These are phyloP conservation scores for Aspergillus caelatus DNA, from an alignment of 2,329 filamentous ascomycete species.

Conservation along the genomic window DNA sequence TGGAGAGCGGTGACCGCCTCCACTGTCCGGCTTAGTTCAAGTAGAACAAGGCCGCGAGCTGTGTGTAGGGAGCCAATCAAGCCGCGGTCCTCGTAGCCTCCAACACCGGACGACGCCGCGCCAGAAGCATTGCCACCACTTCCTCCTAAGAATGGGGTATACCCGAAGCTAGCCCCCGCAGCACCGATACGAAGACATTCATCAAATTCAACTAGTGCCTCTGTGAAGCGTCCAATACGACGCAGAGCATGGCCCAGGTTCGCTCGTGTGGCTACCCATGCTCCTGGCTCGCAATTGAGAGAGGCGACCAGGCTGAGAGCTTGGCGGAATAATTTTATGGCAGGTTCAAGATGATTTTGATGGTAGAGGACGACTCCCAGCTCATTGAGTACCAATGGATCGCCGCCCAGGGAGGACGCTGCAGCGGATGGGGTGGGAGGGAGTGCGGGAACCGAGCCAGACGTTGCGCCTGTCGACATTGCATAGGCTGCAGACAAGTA, in stretches of 20 bases:
- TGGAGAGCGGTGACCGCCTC: slow-evolving; percentile 83
- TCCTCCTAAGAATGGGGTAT: slow-evolving; percentile 63
- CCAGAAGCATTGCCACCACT: slow-evolving; percentile 37
- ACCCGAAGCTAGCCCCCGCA: slow-evolving; percentile 76
- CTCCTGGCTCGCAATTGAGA: slow-evolving; percentile 77
- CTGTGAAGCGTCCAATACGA: slow-evolving; percentile 67
- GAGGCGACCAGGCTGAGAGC: slow-evolving; percentile 78
- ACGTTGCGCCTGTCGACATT: slow-evolving; percentile 48
- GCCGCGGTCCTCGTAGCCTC: slow-evolving; percentile 51
- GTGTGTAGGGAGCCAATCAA: slow-evolving; percentile 51
- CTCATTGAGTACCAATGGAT: slow-evolving; percentile 91
- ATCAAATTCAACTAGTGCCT: slow-evolving; percentile 80
- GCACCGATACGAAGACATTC: slow-evolving; percentile 78
- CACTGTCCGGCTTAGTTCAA: slow-evolving; percentile 73
- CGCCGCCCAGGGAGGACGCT: slow-evolving; percentile 47
- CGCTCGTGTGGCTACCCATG: slow-evolving; percentile 80
- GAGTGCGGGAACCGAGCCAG: slow-evolving; percentile 31
- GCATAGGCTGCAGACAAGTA: slow-evolving; percentile 88
- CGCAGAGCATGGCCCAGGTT: slow-evolving; percentile 90
- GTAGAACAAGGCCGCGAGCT: slow-evolving; percentile 72
- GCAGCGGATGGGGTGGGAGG: slow-evolving; percentile 25
- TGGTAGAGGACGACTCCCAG: slow-evolving; percentile 96
- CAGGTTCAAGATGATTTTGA: slow-evolving; percentile 75
- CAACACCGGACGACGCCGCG: slow-evolving; percentile 43
- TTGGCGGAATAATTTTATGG: slow-evolving; percentile 74